Base-by-base conservation (phyloP, 148 eudicot species). In the Spergularia marina region DNA sequence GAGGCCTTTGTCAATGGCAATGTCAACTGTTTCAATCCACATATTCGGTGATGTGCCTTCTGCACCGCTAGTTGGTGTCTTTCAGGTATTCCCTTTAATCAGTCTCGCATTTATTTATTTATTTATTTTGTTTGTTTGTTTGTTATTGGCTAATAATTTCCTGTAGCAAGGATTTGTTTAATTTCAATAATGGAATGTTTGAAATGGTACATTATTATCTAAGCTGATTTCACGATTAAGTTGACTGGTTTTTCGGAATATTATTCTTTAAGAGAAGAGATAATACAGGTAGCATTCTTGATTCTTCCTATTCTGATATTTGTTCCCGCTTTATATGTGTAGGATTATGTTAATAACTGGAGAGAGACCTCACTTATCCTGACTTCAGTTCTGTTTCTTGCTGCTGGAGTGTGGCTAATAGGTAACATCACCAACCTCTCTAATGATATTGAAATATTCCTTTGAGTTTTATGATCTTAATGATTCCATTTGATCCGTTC, bases 11-110 rank as follows among this genome's bases (percentile, higher is more conserved):
- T 86, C 98, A 55, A 94, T 94, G 97, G 97, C 98, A 30, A 91
- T 94, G 71, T 88, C 97, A 20, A 90, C 91, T 10, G 98, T 94
- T 21, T 61, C 91, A 41, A 94, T 94, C 80, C 98, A 94, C 79
- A 77, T 91, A 17, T 86, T 94, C 73, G 98, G 98, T 13, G 98
- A 94, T 68, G 97, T 94, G 79, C 97, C 98, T 58, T 94, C 98
- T 47, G 82, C 97, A 25, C 98, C 98, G 5, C 68, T 78, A 52
- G 80, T 78, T 44, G 80, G 80, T 55, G 65, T 78, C 62, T 56
- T 78, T 64, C 80, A 78, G 80, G 80, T 78, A 71, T 54, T 30
- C 53, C 70, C 66, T 61, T 23, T 30, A 23, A 23, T 23, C 25
- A 23, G 25, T 23, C 25, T 23, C 25, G 25, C 25, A 1, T 23